Conservation (phyloP, 2,329 filamentous ascomycete species). For the Lachnellula arida region DNA sequence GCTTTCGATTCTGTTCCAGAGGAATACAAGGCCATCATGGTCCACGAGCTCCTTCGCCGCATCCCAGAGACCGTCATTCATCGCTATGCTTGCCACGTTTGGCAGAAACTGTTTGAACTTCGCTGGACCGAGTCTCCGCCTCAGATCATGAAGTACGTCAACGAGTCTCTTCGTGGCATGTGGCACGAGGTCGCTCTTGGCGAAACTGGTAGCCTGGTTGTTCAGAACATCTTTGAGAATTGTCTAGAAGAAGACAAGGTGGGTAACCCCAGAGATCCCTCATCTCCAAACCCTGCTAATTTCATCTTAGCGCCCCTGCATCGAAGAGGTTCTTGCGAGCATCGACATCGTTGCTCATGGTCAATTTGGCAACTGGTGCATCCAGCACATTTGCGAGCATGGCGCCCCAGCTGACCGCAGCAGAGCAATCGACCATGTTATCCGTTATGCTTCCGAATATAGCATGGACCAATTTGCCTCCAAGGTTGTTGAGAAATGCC, state of each 20-base stretch:
- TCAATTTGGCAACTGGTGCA: constrained; percentile 99
- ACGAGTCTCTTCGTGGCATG: constrained; percentile 90
- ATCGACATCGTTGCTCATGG: constrained; percentile 96
- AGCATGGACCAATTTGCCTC: constrained; percentile 99
- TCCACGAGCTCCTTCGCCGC: constrained; percentile 89
- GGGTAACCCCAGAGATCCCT: constrained; percentile 24
- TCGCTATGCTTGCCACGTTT: constrained; percentile 97
- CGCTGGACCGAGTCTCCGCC: constrained; percentile 92
- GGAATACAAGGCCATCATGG: constrained; percentile 97
- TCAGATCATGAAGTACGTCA: constrained; percentile 98
- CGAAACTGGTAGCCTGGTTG: constrained; percentile 94
- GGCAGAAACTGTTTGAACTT: constrained; percentile 98
- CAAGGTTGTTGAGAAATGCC: constrained; percentile 97
- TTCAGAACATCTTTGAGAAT: constrained; percentile 99
- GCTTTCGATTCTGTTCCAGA: constrained; percentile 97
- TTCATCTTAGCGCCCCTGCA: constrained; percentile 75
- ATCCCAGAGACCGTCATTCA: constrained; percentile 98
- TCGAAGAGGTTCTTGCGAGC: constrained; percentile 90
- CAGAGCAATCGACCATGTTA: constrained; percentile 91
- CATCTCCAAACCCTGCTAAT: constrained; percentile 14
- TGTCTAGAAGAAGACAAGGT: constrained; percentile 98
- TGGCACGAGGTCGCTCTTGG: constrained; percentile 98
- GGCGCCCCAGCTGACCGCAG: constrained; percentile 86
- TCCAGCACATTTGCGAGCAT: constrained; percentile 98
- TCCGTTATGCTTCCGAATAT: constrained; percentile 89